Evolutionary conservation across 2,329 filamentous ascomycete genomes (phyloP), one percentile per base, ranked within the genome.

Genomic region (Chrysoporthe austroafricana): DNA sequence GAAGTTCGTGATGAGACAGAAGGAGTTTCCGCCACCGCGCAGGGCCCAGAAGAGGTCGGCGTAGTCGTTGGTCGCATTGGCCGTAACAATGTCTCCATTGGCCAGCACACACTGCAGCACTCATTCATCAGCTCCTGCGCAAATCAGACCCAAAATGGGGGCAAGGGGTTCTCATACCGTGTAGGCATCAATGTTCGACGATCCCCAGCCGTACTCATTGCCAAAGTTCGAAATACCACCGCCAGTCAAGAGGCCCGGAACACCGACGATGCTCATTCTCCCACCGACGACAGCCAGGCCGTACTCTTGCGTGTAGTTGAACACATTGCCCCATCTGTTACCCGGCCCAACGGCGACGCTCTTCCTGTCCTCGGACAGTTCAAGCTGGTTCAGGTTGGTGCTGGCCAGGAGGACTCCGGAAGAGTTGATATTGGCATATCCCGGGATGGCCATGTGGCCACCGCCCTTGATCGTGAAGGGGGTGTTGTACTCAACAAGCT

Each of bases 381-480:
- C 65, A n/a, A 78, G 72, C 21, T 73, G 69, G 48, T 76, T 75
- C 16, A 79, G 56, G 43, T 73, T 68, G 42, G 75, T 74, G 42
- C 84, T 73, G 66, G 79, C 79, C 57, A 84, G 76, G 0, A 77
- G 71, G 46, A 77, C 71, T n/a, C 76, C 73, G 21, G 68, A 62
- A 16, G 72, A 71, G 43, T 73, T 71, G 50, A 74, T 74, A 66
- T 72, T 75, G 56, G 71, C 74, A 32, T 32, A 58, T 56, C 75
- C 73, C 0, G 73, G 68, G 1, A 74, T 73, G 18, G 74, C 73
- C 67, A 74, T 75, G 56, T 77, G 75, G 18, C 75, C 75, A 26
- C 74, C 75, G 54, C 74, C 73, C n/a, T 74, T 71, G 62, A 76
- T 61, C 1, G 74, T 71, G 58, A 77, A 76, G 56, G 72, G 71